Evolutionary conservation across 192 early-diverging fungal genomes (phyloP).

Genomic region (Mortierella antarctica): DNA sequence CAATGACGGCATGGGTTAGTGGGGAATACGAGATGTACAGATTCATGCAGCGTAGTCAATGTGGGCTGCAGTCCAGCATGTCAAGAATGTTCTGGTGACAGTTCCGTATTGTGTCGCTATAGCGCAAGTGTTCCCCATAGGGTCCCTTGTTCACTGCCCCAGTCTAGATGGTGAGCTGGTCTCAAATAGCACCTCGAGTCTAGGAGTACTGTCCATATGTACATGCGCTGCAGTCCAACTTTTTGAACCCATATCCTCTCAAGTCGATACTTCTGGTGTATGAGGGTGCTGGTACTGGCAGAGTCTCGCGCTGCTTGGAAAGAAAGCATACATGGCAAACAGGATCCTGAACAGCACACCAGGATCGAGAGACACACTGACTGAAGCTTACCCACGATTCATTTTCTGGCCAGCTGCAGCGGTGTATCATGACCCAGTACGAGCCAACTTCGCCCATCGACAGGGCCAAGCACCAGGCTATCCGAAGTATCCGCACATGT

Average conservation of each 20-base stretch:
- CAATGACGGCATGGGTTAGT: background rate
- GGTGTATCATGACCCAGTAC: constrained; percentile 24
- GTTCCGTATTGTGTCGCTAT: background rate
- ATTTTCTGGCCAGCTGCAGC: constrained; percentile 34
- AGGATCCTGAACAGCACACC: background rate
- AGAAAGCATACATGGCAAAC: background rate
- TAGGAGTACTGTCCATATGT: too few relatives aligned
- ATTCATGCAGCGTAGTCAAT: background rate
- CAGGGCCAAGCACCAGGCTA: constrained; percentile 10
- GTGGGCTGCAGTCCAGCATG: background rate
- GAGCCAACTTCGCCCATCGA: constrained; percentile 14
- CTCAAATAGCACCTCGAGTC: too few relatives aligned
- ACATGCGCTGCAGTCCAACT: too few relatives aligned
- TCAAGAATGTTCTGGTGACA: background rate
- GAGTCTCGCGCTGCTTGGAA: background rate
- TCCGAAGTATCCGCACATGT: constrained; percentile 5
- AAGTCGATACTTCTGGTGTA: too few relatives aligned
- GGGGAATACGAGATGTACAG: background rate
- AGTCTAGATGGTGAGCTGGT: too few relatives aligned
- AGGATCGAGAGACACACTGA: background rate
- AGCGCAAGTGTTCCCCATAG: background rate
- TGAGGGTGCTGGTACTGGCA: background rate
- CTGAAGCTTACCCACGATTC: constrained; percentile 25
- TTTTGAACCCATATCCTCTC: too few relatives aligned
- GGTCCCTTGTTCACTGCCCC: too few relatives aligned